A percentile compares a stretch with the other conserved stretches of the same genome.
phyloP scores from a whole-genome alignment of 2,329 filamentous ascomycete genomes.

The Lasiodiplodia sp. region DNA sequence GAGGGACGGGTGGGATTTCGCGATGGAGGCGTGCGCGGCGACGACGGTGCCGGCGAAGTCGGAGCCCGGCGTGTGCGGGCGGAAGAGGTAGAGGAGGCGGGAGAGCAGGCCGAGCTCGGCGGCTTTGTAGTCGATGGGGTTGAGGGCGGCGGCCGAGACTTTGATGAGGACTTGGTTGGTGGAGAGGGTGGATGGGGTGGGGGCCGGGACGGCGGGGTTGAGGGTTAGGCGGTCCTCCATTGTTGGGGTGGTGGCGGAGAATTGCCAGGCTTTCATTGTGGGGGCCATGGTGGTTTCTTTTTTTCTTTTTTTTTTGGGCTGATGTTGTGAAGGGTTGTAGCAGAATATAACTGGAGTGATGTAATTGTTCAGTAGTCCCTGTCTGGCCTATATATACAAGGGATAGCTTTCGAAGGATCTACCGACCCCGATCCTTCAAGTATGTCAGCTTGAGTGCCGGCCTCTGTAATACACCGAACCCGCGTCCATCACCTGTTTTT shows the following conservation, averaged over 20 bases:
- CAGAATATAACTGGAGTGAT: too few relatives aligned
- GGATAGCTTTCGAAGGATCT: too few relatives aligned
- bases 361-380: too few relatives aligned
- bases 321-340: too few relatives aligned
- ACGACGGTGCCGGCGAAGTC: slow-evolving; percentile 62
- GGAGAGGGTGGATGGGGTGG: slow-evolving; percentile 44
- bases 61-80: slow-evolving; percentile 55
- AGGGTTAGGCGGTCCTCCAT: slow-evolving; percentile 63
- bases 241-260: slow-evolving; percentile 52
- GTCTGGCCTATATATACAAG: too few relatives aligned
- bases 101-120: slow-evolving; percentile 59
- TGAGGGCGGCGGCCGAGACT: slow-evolving; percentile 62
- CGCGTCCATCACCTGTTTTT: too few relatives aligned
- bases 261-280: slow-evolving; percentile 68
- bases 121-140: slow-evolving; percentile 71
- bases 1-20: slow-evolving; percentile 37
- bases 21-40: slow-evolving; percentile 38
- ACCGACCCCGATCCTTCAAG: too few relatives aligned
- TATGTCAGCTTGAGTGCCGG: too few relatives aligned
- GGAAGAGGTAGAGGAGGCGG: slow-evolving; percentile 40
- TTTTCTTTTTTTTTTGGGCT: too few relatives aligned
- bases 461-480: too few relatives aligned
- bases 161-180: slow-evolving; percentile 61
- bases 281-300: slow-evolving; percentile 26
- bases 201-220: slow-evolving; percentile 51